Evolutionary conservation across 192 early-diverging fungal species (phyloP), one percentile per base, ranked within the genome.

Genomic region (Coemansia javaensis): DNA sequence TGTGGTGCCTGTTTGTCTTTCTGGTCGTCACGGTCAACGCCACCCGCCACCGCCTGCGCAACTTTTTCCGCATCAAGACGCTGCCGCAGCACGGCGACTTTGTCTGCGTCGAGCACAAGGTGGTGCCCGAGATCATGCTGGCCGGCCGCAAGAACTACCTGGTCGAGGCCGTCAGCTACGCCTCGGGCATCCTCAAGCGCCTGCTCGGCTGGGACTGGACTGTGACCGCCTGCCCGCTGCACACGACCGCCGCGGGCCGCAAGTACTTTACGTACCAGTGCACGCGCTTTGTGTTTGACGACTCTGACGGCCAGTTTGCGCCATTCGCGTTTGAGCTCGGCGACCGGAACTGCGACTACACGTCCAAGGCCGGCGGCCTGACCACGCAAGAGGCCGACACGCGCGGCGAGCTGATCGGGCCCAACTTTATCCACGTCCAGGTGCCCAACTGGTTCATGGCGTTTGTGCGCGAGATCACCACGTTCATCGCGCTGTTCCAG

Each of bases 241-340:
- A 75, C 25, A 37, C 38, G 7, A 83, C 84, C 0, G 41, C 54
- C 13, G 52, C 54, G 30, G 79, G 79, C 20, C 73, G 75, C 38
- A 63, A 61, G 25, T 89, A 79, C 57, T 84, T 89, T 50, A 75
- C 77, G 14, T 84, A 78, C 51, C 81, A 89, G 58, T 89, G 82
- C 63, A 80, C 84, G 17, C 81, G 87, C 32, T 89, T 81, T 63
- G 81, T 89, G 9, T 86, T 77, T 56, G 70, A 83, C 54, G 62
- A 70, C 2, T 51, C 67, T 20, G 42, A 54, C n/a, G 49, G 61
- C 23, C 54, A 56, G 18, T 89, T 85, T 67, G 69, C 71, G 36
- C 84, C 82, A 16, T 80, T 69, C 53, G 43, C 52, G 21, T 82
- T 80, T 47, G 44, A 73, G 15, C 59, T 87, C 16, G 85, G 84